Percentiles rank a stretch among this genome's conserved stretches.
Conservation (phyloP, 208 protist genomes). For the Trypanosomatidae sp. region DNA sequence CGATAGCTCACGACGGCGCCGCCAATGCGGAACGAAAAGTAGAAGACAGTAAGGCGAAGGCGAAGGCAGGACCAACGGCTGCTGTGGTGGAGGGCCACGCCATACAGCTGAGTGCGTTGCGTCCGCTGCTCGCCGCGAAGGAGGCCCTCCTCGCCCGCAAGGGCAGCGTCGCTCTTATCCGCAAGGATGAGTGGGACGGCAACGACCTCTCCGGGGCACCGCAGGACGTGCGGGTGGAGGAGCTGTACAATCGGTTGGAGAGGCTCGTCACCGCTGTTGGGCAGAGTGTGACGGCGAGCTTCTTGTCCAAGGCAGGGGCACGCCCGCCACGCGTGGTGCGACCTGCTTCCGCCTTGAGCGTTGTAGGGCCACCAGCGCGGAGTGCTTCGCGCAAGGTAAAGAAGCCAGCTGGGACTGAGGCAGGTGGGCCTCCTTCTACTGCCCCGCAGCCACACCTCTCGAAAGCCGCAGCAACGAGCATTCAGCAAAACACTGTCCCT, state of each 20-base stretch:
- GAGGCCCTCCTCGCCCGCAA: constrained; percentile 29
- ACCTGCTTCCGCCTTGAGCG: background rate
- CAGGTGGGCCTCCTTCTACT: no score
- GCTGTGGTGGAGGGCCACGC: constrained; percentile 3
- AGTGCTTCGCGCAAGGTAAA: background rate
- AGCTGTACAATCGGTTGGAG: constrained; percentile 39
- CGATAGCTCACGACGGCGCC: no score
- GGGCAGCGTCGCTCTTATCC: constrained; percentile 38
- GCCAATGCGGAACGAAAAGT: no score
- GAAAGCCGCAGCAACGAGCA: no score
- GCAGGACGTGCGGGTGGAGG: constrained; percentile 40
- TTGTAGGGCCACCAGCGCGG: background rate
- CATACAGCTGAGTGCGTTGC: constrained; percentile 40
- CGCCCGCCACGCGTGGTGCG: constrained; percentile 11
- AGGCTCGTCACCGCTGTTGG: constrained; percentile 39
- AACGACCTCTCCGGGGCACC: constrained; percentile 54
- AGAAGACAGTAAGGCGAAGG: background rate
- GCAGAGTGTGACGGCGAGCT: constrained; percentile 61
- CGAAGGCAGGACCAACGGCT: background rate
- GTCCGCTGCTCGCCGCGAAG: constrained; percentile 47
- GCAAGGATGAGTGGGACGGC: constrained; percentile 52
- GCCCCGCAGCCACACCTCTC: no score
- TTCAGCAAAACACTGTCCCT: no score
- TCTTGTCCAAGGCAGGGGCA: constrained; percentile 44
- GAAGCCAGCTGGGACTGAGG: no score